Percentiles rank a stretch among this genome's conserved stretches.
phyloP scores from a whole-genome alignment of 2,329 filamentous ascomycete species.

The Byssochlamys sp. region DNA sequence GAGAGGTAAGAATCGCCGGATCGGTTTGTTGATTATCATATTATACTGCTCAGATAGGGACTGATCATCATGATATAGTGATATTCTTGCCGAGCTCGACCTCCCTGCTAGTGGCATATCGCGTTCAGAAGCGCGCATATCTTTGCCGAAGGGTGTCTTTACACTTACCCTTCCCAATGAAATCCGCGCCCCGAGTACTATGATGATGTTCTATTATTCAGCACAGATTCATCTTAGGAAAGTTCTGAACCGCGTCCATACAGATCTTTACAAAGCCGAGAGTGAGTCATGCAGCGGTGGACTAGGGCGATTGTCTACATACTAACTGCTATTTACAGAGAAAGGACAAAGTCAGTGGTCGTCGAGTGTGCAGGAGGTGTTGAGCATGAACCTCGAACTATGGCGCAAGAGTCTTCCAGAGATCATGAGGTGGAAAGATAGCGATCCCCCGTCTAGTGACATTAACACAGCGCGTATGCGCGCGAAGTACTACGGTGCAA shows the following conservation, averaged over 20 bases:
- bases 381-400: conserved; percentile 41
- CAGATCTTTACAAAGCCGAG: conserved; percentile 42
- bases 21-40: not conserved
- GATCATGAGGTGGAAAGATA: conserved; percentile 53
- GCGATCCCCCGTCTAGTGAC: conserved; percentile 60
- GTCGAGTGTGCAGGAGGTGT: conserved; percentile 29
- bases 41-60: not conserved
- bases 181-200: conserved; percentile 24
- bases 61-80: conserved; percentile 41
- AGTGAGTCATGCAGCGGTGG: conserved; percentile 12
- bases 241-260: conserved; percentile 47
- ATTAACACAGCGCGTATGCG: conserved; percentile 76
- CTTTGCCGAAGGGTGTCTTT: conserved; percentile 28
- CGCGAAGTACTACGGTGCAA: conserved; percentile 88
- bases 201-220: conserved; percentile 49
- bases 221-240: conserved; percentile 54
- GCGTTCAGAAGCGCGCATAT: conserved; percentile 41
- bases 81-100: conserved; percentile 79
- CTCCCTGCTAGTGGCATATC: conserved; percentile 54
- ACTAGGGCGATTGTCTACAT: not conserved
- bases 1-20: conserved; percentile 54
- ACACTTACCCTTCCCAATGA: conserved; percentile 24
- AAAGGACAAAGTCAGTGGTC: conserved; percentile 27
- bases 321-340: conserved; percentile 10
- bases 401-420: conserved; percentile 46